Conservation (phyloP, 2,329 filamentous ascomycete genomes). For the Aureobasidium lini region DNA sequence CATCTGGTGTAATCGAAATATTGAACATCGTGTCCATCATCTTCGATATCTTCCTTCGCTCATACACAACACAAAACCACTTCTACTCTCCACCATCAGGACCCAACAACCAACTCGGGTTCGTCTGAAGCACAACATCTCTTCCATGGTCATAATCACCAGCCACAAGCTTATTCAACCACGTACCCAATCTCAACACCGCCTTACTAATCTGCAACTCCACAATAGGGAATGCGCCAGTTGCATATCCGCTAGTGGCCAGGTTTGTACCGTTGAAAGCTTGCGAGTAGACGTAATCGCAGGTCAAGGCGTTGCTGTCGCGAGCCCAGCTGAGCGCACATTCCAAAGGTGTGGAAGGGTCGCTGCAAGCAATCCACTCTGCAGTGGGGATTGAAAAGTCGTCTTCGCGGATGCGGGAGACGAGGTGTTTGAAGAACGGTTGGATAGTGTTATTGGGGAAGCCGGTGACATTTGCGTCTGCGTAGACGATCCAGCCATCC, state of each 20-base stretch:
- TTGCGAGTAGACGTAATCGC: slow-evolving; percentile 32
- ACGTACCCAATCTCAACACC: slow-evolving; percentile 31
- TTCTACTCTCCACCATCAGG: neutral
- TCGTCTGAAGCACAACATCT: neutral
- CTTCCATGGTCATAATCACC: slow-evolving; percentile 1
- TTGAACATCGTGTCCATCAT: too few relatives aligned
- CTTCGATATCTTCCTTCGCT: neutral
- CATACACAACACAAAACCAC: neutral
- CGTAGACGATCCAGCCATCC: slow-evolving; percentile 33
- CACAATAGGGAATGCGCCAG: slow-evolving; percentile 32
- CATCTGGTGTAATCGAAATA: too few relatives aligned
- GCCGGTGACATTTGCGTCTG: slow-evolving; percentile 27
- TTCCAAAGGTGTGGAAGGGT: slow-evolving; percentile 25
- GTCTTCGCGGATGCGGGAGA: slow-evolving; percentile 29
- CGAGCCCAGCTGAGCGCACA: slow-evolving; percentile 33
- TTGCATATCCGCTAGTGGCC: slow-evolving; percentile 30
- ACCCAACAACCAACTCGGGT: neutral
- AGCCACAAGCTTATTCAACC: slow-evolving; percentile 31
- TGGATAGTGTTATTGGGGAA: slow-evolving; percentile 31
- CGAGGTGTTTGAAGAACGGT: slow-evolving; percentile 30
- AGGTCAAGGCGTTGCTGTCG: slow-evolving; percentile 33
- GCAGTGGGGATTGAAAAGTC: slow-evolving; percentile 29
- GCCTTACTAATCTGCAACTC: slow-evolving; percentile 37
- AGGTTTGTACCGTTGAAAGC: slow-evolving; percentile 28
- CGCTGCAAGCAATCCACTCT: slow-evolving; percentile 31